These are phyloP conservation scores for Neospora caninum DNA, from an alignment of 169 alveolate species.

Conservation along the genomic window DNA sequence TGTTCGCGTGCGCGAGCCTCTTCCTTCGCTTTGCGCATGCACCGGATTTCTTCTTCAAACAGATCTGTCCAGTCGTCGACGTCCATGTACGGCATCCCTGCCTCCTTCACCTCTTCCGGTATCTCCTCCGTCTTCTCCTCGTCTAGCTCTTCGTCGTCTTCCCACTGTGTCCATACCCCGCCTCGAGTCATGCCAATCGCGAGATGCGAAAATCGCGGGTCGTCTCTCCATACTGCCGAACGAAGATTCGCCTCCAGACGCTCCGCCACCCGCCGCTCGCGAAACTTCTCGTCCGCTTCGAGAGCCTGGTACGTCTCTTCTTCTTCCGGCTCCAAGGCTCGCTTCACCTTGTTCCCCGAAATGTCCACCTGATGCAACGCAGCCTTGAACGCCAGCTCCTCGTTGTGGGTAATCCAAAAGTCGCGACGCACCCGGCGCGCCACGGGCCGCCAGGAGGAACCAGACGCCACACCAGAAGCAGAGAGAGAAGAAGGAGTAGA, in stretches of 20 bases:
- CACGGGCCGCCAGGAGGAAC: not conserved
- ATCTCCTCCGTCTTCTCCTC: not conserved
- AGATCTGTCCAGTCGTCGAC: slow-evolving; percentile 28
- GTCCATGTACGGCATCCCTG: slow-evolving; percentile 28
- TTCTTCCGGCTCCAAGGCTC: not conserved
- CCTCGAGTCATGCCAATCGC: slow-evolving; percentile 2
- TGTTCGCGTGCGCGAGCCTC: slow-evolving; percentile 3
- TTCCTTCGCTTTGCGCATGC: slow-evolving; percentile 24
- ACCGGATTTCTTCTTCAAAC: not conserved
- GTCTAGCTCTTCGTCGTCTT: slow-evolving; percentile 19
- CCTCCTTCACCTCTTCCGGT: not conserved
- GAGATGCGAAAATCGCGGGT: slow-evolving; percentile 23
- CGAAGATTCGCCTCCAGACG: not conserved
- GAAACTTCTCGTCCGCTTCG: not conserved
- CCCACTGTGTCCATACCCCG: slow-evolving; percentile 48
- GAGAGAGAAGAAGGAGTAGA: not conserved
- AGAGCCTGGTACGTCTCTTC: not conserved
- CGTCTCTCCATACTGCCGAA: slow-evolving; percentile 1
- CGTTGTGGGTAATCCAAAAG: slow-evolving; percentile 20
- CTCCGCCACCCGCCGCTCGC: not conserved
- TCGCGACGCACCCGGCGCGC: slow-evolving; percentile 15
- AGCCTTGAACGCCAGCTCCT: slow-evolving; percentile 19
- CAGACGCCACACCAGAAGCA: not conserved
- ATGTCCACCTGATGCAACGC: not conserved
- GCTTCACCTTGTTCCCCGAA: not conserved